A percentile compares a stretch with the other conserved stretches of the same genome.
These are phyloP conservation scores for Mycena latifolia DNA, from an alignment of 768 basidiomycete genomes.

Conservation along the genomic window DNA sequence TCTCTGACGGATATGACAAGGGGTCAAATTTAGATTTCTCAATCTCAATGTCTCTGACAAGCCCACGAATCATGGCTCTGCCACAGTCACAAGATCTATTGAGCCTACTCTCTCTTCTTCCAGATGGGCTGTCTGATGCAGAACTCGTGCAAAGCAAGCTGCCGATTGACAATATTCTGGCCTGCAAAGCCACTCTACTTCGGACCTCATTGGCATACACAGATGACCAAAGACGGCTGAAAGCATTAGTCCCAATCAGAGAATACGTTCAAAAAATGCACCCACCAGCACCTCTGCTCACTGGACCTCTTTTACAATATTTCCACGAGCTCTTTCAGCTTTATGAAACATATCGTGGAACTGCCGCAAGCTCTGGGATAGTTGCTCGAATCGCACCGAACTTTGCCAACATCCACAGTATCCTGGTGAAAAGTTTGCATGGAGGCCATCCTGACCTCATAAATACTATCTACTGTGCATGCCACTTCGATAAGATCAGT, in stretches of 20 bases:
- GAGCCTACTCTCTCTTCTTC: no score
- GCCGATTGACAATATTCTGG: conserved; percentile 3
- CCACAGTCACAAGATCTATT: not conserved
- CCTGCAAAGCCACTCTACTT: no score
- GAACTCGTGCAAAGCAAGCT: conserved; percentile 4
- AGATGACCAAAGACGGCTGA: no score
- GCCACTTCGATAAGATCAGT: not conserved
- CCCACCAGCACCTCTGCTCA: not conserved
- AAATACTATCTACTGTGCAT: not conserved
- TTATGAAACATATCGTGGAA: not conserved
- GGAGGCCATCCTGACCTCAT: not conserved
- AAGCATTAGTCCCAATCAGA: no score
- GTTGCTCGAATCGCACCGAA: not conserved
- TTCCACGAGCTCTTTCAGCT: not conserved
- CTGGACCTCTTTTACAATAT: not conserved
- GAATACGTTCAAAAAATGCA: not conserved
- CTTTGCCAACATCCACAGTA: conserved; percentile 1
- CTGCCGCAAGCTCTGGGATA: not conserved
- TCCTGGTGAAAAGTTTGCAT: not conserved
- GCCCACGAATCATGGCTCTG: not conserved
- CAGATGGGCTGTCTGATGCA: conserved; percentile 4
- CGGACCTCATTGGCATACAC: no score
- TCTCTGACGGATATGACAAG: no score
- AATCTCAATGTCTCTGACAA: not conserved
- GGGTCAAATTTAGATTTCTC: no score